Evolutionary conservation across 371 early-diverging fungal genomes (phyloP).

Genomic region (Modicella reniformis): DNA sequence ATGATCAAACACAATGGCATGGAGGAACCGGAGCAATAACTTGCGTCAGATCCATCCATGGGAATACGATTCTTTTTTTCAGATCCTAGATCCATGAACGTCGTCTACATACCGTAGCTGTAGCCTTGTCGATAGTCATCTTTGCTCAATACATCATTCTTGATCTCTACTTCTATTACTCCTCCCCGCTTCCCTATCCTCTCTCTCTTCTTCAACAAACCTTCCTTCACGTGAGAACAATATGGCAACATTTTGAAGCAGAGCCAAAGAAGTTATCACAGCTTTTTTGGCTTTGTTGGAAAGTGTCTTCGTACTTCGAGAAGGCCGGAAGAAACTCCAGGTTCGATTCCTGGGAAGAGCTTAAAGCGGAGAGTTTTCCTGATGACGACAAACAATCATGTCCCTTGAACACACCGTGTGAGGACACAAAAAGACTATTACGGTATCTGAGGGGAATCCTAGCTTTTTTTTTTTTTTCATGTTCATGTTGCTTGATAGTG

Average conservation of each 20-base stretch:
- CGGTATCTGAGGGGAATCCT: constrained; percentile 29
- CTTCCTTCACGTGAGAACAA: not conserved
- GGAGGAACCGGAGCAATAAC: no score
- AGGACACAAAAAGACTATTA: constrained; percentile 28
- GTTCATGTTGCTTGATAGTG: no score
- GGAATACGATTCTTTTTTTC: no score
- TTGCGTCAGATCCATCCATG: no score
- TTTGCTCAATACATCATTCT: no score
- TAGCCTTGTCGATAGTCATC: no score
- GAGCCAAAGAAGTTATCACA: not conserved
- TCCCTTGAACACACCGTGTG: constrained; percentile 34
- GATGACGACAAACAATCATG: constrained; percentile 24
- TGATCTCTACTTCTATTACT: no score
- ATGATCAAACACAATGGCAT: no score
- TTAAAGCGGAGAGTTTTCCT: not conserved
- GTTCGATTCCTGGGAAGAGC: constrained; percentile 30
- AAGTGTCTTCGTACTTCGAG: not conserved
- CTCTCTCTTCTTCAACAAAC: not conserved
- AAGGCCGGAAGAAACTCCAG: constrained; percentile 3
- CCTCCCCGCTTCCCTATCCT: no score
- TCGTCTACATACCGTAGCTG: no score
- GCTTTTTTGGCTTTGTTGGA: constrained; percentile 8
- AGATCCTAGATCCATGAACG: no score
- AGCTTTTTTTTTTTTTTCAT: constrained; percentile 1
- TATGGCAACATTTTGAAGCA: not conserved